These are phyloP conservation scores for Tothia fuscella DNA, from an alignment of 2,329 filamentous ascomycete species.

Conservation along the genomic window DNA sequence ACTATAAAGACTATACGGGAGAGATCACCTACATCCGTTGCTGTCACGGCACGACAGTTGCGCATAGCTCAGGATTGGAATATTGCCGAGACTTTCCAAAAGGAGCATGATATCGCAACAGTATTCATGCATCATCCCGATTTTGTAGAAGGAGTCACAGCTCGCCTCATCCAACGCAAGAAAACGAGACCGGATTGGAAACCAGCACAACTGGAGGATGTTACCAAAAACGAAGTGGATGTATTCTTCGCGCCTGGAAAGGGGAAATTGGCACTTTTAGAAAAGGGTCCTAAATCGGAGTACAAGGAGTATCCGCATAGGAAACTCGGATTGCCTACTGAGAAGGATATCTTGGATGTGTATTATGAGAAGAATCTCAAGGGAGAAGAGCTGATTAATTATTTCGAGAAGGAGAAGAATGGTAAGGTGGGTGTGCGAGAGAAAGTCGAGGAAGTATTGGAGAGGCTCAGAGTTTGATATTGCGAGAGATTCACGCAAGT, in stretches of 20 bases:
- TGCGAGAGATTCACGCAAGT: too few species aligned
- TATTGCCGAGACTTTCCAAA: slow-evolving; percentile 73
- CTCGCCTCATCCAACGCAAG: slow-evolving; percentile 62
- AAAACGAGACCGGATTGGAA: slow-evolving; percentile 60
- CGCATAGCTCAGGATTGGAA: slow-evolving; percentile 62
- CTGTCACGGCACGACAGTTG: slow-evolving; percentile 77
- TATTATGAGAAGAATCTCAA: slow-evolving; percentile 21
- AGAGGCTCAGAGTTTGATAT: slow-evolving; percentile 1
- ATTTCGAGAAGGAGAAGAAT: slow-evolving; percentile 28
- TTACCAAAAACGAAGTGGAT: slow-evolving; percentile 46
- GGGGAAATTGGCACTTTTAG: slow-evolving; percentile 49
- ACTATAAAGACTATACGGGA: slow-evolving; percentile 63
- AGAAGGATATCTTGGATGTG: slow-evolving; percentile 44
- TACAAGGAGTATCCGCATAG: slow-evolving; percentile 65
- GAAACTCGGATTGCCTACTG: slow-evolving; percentile 60
- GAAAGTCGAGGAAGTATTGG: slow-evolving; percentile 41
- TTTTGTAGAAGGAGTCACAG: slow-evolving; percentile 83
- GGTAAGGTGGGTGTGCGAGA: slow-evolving; percentile 40
- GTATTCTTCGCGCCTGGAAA: slow-evolving; percentile 52
- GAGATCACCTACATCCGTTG: slow-evolving; percentile 76
- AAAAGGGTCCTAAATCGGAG: slow-evolving; percentile 33
- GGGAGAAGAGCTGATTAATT: slow-evolving; percentile 25
- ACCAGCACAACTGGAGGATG: slow-evolving; percentile 58
- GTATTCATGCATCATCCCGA: slow-evolving; percentile 87
- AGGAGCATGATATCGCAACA: slow-evolving; percentile 72